Percentiles rank a stretch among this genome's conserved stretches.
phyloP scores from a whole-genome alignment of 176 grass and related monocot species.

The Zea mays region Zm-B73-REFERENCE-NAM-5.0 NC_050102.1:173008501-173009000 shows the following conservation, averaged over 20 bases:
- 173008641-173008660: conserved; percentile 20
- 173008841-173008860: conserved; percentile 71
- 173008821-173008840: conserved; percentile 38
- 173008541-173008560: no score
- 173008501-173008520: no score
- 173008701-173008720: conserved; percentile 43
- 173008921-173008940: conserved; percentile 52
- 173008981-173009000: conserved; percentile 46
- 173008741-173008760: conserved; percentile 29
- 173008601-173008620: no score
- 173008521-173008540: no score
- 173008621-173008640: neutral
- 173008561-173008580: no score
- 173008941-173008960: conserved; percentile 37
- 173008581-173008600: no score
- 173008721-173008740: conserved; percentile 46
- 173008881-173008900: conserved; percentile 45
- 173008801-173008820: conserved; percentile 39
- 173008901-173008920: conserved; percentile 50
- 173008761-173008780: conserved; percentile 53
- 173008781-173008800: conserved; percentile 51
- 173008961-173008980: conserved; percentile 47
- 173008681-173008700: conserved; percentile 33
- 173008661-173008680: conserved; percentile 57
- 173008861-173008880: conserved; percentile 84